Evolutionary conservation across 495 filamentous ascomycete genomes (phyloP).

Genomic region (Aspergillus conjunctus): DNA sequence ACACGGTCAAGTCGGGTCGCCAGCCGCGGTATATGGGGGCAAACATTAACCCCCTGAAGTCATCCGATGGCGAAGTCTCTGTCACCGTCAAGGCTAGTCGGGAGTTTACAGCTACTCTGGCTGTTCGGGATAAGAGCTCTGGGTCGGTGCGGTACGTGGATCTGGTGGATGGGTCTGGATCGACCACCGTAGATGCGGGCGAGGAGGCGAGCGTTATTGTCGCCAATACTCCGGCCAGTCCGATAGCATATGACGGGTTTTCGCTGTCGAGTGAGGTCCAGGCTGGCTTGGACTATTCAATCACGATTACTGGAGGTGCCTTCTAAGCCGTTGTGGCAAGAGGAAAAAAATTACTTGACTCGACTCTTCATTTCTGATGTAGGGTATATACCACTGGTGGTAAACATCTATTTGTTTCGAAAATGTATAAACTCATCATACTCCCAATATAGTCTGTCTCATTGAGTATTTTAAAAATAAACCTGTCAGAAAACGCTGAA

Average conservation of each 20-base stretch:
- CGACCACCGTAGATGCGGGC: background rate
- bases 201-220: constrained; percentile 21
- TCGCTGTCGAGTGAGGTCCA: constrained; percentile 9
- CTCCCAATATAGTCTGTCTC: too few species aligned
- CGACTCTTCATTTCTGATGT: too few species aligned
- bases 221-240: constrained; percentile 11
- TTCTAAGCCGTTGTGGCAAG: background rate
- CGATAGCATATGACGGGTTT: constrained; percentile 17
- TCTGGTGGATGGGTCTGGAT: constrained; percentile 8
- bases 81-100: constrained; percentile 4
- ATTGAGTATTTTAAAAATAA: too few species aligned
- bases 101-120: constrained; percentile 14
- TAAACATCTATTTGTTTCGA: too few species aligned
- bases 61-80: constrained; percentile 3
- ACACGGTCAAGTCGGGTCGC: constrained; percentile 13
- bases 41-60: constrained; percentile 17
- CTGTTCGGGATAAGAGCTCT: constrained; percentile 3
- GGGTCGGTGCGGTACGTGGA: constrained; percentile 12
- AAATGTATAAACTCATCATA: too few species aligned
- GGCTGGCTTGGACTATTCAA: constrained; percentile 15
- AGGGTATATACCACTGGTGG: too few species aligned
- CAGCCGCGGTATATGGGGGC: constrained; percentile 20
- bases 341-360: too few species aligned
- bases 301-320: constrained; percentile 14
- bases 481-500: too few species aligned